Evolutionary conservation across 495 filamentous ascomycete species (phyloP).

Genomic region (Chaetomium cochliodes): DNA sequence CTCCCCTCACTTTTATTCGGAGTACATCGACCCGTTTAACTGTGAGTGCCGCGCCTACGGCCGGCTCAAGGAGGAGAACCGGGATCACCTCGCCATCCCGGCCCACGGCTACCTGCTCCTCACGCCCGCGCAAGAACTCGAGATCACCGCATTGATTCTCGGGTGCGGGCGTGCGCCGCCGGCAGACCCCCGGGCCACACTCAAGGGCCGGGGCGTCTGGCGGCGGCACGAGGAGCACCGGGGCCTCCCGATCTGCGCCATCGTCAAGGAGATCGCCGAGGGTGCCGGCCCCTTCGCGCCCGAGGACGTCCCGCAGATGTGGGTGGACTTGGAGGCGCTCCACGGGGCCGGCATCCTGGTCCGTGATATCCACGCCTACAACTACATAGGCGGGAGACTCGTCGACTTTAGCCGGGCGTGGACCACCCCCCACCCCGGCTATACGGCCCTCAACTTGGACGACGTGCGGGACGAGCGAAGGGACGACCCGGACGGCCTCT

Average conservation of each 20-base stretch:
- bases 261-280: constrained; percentile 22
- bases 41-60: constrained; percentile 27
- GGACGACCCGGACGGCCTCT: background rate
- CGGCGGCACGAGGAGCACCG: constrained; percentile 3
- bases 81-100: constrained; percentile 21
- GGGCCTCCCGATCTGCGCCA: constrained; percentile 10
- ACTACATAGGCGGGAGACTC: constrained; percentile 23
- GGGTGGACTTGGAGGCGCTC: constrained; percentile 16
- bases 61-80: constrained; percentile 19
- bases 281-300: background rate
- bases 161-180: background rate
- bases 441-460: too few relatives aligned
- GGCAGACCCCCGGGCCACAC: too few relatives aligned
- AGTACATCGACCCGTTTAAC: constrained; percentile 22
- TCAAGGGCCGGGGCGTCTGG: background rate
- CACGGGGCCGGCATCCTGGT: constrained; percentile 21
- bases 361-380: constrained; percentile 13
- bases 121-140: constrained; percentile 15
- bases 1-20: constrained; percentile 13
- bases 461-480: background rate
- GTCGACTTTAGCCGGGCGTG: constrained; percentile 26
- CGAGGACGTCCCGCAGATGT: constrained; percentile 5
- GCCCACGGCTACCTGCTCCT: constrained; percentile 24
- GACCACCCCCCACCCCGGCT: constrained; percentile 17
- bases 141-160: background rate